Evolutionary conservation across 2,329 filamentous ascomycete genomes (phyloP), one percentile per base, ranked within the genome.

Genomic region (Ophiocordyceps camponoti-floridani): DNA sequence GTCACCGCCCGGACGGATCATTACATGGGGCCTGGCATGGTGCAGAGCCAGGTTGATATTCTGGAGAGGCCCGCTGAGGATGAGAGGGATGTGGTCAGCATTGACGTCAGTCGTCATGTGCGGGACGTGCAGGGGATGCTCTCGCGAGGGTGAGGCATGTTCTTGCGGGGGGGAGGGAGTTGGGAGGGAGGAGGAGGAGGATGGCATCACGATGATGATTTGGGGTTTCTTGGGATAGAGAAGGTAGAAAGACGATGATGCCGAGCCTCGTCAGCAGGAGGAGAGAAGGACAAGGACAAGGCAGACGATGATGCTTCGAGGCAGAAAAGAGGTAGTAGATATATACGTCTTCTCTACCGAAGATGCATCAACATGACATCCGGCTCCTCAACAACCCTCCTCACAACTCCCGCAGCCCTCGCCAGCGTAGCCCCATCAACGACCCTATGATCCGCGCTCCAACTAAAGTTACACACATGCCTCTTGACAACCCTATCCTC

Each of bases 21-120:
- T 60, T 98, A 91, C 64, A 95, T 98, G 88, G 89, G 91, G 54
- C 82, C 85, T 53, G 76, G 77, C 55, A 96, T 98, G 89, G 88
- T 98, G 9, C 79, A 83, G 55, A 94, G 86, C 63, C 91, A 98
- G 60, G 82, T 96, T 52, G 76, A 80, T 49, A 82, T 79, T 44
- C 72, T 98, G n/a, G 89, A 98, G 64, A 77, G 82, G 49, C 91
- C 91, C 0, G 70, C 70, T 44, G 62, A 65, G 41, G 76, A 84
- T 45, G 83, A 87, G 57, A 70, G 62, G 19, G 84, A 91, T 60
- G 80, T 84, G 48, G 70, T 87, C 49, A 75, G 67, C 45, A 68
- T 89, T 47, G 80, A 87, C 57, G 80, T 83, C 45, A 76, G 74
- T 64, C 61, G 68, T 47, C 56, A 71, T 45, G 50, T 72, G 52